Base-by-base conservation (phyloP, 441 rosid genomes). In the Hypseocharis bilobata region DNA sequence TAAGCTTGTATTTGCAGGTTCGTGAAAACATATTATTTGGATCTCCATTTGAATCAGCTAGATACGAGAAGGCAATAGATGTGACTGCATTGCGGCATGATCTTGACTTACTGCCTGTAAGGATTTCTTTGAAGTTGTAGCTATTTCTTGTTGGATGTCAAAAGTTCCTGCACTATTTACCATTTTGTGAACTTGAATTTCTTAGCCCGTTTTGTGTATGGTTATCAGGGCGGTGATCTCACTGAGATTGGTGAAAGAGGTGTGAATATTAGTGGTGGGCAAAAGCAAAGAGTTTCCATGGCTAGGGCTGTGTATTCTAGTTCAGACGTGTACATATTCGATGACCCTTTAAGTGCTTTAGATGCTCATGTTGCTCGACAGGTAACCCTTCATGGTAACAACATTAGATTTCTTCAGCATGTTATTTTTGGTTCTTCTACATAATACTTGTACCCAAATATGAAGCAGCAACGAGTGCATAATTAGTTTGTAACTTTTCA, bases 181-280 rank as follows among this genome's bases (percentile, higher is more conserved):
- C 19, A 58, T 51, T 61, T 59, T 60, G 6, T 14, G 38, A 52
- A 17, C 19, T 64, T 62, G 49, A 36, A 38, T 70, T 76, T 60
- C 25, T 74, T 72, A 2, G 44, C 67, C 16, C 70, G 32, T 59
- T 36, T 60, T 60, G 55, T 75, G 62, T 2, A 65, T 78, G 67
- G 68, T 71, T 70, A 60, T 65, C 68, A 92, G 98, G 98, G 96
- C 58, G 92, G 92, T 66, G 96, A 91, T 82, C 86, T 91, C 42
- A 89, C 98, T 0, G 96, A 90, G 88, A 90, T 88, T 82, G 96
- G 90, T 73, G 98, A 91, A 79, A 87, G 98, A 78, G 98, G 98
- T 54, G 98, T 87, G 52, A 91, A 89, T 76, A 89, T 91, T 69
- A 91, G 98, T 63, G 96, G 98, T 69, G 98, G 98, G 72, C 95